Evolutionary conservation across 1,284 basidiomycete genomes (phyloP).

Genomic region (Agaricales sp.): DNA sequence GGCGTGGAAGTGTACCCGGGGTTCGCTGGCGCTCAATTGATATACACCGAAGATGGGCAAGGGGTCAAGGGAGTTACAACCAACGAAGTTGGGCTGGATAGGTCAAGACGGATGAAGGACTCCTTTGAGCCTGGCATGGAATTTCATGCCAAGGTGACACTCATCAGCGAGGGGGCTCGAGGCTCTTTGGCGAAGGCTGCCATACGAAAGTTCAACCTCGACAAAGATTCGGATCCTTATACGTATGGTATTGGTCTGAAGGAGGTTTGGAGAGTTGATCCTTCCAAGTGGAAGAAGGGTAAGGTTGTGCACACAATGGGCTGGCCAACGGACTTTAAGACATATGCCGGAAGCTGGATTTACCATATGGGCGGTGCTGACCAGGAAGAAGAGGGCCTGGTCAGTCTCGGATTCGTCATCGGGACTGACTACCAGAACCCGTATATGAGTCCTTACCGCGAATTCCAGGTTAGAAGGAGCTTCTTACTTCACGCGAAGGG

Average conservation of each 20-base stretch:
- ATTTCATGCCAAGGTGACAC: slow-evolving; percentile 87
- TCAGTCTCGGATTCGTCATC: slow-evolving; percentile 87
- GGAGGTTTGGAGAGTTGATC: slow-evolving; percentile 23
- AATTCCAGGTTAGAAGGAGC: slow-evolving; percentile 68
- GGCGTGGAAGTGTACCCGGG: slow-evolving; percentile 98
- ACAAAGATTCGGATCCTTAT: slow-evolving; percentile 79
- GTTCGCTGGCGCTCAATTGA: slow-evolving; percentile 82
- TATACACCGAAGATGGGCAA: slow-evolving; percentile 58
- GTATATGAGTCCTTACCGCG: slow-evolving; percentile 86
- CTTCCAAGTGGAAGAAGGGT: slow-evolving; percentile 28
- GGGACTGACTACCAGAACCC: slow-evolving; percentile 96
- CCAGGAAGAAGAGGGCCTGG: slow-evolving; percentile 67
- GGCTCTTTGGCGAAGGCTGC: slow-evolving; percentile 84
- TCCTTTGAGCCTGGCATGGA: slow-evolving; percentile 96
- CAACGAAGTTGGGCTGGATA: slow-evolving; percentile 92
- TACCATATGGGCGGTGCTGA: slow-evolving; percentile 72
- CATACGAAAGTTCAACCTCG: slow-evolving; percentile 70
- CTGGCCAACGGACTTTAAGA: slow-evolving; percentile 80
- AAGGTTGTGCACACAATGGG: slow-evolving; percentile 91
- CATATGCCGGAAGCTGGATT: slow-evolving; percentile 91
- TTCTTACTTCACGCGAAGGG: no score
- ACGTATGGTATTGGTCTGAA: slow-evolving; percentile 97
- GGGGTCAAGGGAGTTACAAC: slow-evolving; percentile 81
- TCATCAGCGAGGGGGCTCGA: slow-evolving; percentile 96
- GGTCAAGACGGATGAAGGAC: slow-evolving; percentile 71